Evolutionary conservation across 2,329 filamentous ascomycete genomes (phyloP).

Genomic region (Diaporthe vaccinii): DNA sequence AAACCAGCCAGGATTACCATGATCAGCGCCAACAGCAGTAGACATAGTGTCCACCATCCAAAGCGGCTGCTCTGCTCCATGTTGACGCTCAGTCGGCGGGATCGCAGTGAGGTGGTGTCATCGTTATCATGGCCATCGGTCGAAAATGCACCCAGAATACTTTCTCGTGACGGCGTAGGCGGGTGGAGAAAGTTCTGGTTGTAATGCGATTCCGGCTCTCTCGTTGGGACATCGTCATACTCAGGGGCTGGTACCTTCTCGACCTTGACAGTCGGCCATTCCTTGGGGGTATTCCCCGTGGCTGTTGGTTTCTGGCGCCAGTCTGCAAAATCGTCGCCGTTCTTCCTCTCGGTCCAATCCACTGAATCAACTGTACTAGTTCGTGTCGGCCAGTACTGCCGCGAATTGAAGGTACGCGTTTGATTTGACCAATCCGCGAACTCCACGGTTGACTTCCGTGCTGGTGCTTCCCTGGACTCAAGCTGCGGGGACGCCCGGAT

Average conservation of each 20-base stretch:
- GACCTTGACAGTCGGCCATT: constrained; percentile 23
- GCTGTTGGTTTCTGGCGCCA: neutral
- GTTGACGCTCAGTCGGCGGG: constrained; percentile 8
- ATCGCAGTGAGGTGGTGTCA: constrained; percentile 16
- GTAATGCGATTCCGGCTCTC: neutral
- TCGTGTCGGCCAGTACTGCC: constrained; percentile 4
- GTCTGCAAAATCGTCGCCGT: constrained; percentile 8
- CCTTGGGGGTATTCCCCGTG: neutral
- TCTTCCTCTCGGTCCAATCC: constrained; percentile 9
- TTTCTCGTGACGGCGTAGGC: constrained; percentile 26
- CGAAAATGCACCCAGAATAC: neutral
- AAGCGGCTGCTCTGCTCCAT: constrained; percentile 33
- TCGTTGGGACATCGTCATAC: neutral
- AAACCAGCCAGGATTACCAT: constrained; percentile 20
- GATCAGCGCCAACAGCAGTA: constrained; percentile 16
- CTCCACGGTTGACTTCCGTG: constrained; percentile 1
- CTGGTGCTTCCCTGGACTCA: neutral
- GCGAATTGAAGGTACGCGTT: neutral
- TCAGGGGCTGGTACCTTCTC: neutral
- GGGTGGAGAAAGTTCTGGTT: constrained; percentile 34
- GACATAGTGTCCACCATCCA: constrained; percentile 31
- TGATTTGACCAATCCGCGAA: constrained; percentile 7
- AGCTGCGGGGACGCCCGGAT: neutral
- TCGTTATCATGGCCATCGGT: neutral
- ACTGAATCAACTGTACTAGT: constrained; percentile 16